These are phyloP conservation scores for Mycena latifolia DNA, from an alignment of 768 basidiomycete genomes.

Conservation along the genomic window DNA sequence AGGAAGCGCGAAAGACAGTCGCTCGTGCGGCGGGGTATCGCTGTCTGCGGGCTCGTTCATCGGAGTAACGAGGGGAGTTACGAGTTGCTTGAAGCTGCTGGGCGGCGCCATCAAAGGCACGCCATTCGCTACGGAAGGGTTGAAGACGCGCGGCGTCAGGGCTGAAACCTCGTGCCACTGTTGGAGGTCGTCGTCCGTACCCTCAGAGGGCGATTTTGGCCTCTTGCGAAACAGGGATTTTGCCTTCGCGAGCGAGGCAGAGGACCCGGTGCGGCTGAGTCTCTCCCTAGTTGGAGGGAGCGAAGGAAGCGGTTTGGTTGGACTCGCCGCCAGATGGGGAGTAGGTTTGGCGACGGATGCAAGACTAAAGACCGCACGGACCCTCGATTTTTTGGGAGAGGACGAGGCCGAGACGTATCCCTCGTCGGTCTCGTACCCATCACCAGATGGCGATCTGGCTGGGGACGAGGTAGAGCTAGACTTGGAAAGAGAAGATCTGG, in stretches of 20 bases:
- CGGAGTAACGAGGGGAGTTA: not conserved
- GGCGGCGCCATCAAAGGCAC: constrained; percentile 14
- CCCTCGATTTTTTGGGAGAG: constrained; percentile 9
- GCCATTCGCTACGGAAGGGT: constrained; percentile 33
- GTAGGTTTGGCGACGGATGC: constrained; percentile 8
- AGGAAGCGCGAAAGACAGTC: constrained; percentile 16
- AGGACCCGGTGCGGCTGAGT: constrained; percentile 13
- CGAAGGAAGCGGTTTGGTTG: constrained; percentile 18
- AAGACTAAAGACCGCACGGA: constrained; percentile 27
- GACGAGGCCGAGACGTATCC: constrained; percentile 29
- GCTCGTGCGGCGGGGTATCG: not conserved
- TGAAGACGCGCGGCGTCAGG: constrained; percentile 24
- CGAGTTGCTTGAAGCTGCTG: constrained; percentile 15
- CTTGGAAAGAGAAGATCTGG: constrained; percentile 8
- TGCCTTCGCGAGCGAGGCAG: constrained; percentile 25
- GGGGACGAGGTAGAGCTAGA: constrained; percentile 14
- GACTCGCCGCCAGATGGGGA: not conserved
- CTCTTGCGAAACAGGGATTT: constrained; percentile 29
- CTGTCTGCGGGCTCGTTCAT: not conserved
- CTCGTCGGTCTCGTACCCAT: constrained; percentile 32
- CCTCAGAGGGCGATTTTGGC: constrained; percentile 12
- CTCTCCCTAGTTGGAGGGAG: constrained; percentile 30
- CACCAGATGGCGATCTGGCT: not conserved
- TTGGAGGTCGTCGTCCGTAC: constrained; percentile 3
- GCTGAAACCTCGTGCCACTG: constrained; percentile 31